A percentile compares a stretch with the other conserved stretches of the same genome.
These are phyloP conservation scores for Xylaria sp. DNA, from an alignment of 2,329 filamentous ascomycete species.

Conservation along the genomic window DNA sequence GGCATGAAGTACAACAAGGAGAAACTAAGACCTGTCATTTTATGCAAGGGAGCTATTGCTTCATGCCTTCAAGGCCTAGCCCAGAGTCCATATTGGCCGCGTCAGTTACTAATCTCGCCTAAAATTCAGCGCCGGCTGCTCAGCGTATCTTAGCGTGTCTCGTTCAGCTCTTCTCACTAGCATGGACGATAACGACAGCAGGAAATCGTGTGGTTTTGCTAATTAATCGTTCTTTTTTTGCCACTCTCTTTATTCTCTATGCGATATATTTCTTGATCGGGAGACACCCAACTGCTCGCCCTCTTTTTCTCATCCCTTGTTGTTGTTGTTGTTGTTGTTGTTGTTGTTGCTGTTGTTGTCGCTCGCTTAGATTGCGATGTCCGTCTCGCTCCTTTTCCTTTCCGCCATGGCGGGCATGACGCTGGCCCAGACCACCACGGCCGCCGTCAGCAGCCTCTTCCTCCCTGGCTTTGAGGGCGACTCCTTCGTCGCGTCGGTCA, in stretches of 20 bases:
- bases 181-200: too few relatives aligned
- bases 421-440: not conserved
- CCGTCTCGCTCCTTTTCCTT: not conserved
- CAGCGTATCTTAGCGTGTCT: not conserved
- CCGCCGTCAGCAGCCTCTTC: constrained; percentile 2
- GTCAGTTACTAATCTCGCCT: too few relatives aligned
- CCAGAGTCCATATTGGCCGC: too few relatives aligned
- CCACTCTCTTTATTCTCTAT: not conserved
- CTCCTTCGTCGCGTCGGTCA: constrained; percentile 4
- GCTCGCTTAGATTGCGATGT: not conserved
- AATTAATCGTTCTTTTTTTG: not conserved
- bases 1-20: too few relatives aligned
- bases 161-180: too few relatives aligned
- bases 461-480: constrained; percentile 5
- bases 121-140: not conserved
- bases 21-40: too few relatives aligned
- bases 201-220: not conserved
- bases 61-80: too few relatives aligned
- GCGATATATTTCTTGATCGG: not conserved
- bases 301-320: too few relatives aligned
- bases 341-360: not conserved
- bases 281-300: too few relatives aligned
- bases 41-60: too few relatives aligned
- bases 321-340: not conserved
- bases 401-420: constrained; percentile 3